Base-by-base conservation (phyloP, 176 grass and related monocot species). In the Microstegium vimineum region DNA sequence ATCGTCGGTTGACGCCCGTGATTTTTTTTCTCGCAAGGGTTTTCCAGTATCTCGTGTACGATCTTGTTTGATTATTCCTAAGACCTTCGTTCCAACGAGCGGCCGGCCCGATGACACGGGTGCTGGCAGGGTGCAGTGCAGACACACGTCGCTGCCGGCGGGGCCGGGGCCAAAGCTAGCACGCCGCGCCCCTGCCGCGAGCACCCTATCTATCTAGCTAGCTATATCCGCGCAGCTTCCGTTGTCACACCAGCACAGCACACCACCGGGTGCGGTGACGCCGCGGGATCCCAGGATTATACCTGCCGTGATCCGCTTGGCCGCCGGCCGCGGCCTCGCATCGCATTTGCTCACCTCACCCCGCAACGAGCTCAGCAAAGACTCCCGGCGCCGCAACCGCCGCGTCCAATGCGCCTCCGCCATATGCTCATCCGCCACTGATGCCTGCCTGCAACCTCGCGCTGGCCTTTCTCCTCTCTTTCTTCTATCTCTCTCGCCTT, bases 141-240 rank as follows among this genome's bases (percentile, higher is more conserved):
- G 70, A 32, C 77, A 89, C 82, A 27, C 41, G 87, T 85, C 87
- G 73, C 16, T 16, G 46, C 46, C 46, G 46, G n/a, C n/a, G 46
- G 15, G 5, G 46, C 46, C 16, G 46, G 46, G 46, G 45, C 0
- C 46, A 49, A 49, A 49, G 16, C 46, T 18, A 14, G 42, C 42
- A 15, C 46, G 14, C 46, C 46, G 46, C 46, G 46, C 16, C 16
- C 16, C 45, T 47, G 45, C 46, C 15, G 46, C 46, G 46, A 49
- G 46, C 46, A 23, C 54, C 22, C 54, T 56, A 3, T 56, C 52
- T n/a, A n/a, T n/a, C n/a, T n/a, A n/a, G n/a, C n/a, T 40, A 75
- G n/a, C n/a, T n/a, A n/a, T 9, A 26, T 45, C 69, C 10, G 14
- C 40, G 15, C 85, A 60, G 71, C 76, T 68, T 79, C 82, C 5